Evolutionary conservation across 2,329 filamentous ascomycete genomes (phyloP).

Genomic region (Zelopaecilomyces penicillatus): DNA sequence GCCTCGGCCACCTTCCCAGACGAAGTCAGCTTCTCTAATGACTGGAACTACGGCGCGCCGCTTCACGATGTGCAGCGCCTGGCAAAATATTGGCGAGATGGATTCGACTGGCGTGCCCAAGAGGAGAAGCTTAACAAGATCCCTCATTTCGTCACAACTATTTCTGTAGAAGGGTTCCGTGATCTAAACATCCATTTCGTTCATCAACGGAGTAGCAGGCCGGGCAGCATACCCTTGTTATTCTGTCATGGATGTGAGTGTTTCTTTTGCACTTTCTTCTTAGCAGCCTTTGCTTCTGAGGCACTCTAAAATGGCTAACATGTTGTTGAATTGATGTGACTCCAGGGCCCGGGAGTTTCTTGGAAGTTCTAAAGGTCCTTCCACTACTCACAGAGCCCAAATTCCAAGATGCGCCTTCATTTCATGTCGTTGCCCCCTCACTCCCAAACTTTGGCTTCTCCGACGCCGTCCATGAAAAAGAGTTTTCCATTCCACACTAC

Average conservation of each 20-base stretch:
- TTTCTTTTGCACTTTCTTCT: slow-evolving; percentile 22
- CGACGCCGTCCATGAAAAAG: slow-evolving; percentile 19
- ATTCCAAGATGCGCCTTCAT: slow-evolving; percentile 26
- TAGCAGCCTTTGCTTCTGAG: too few relatives aligned
- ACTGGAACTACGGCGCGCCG: slow-evolving; percentile 24
- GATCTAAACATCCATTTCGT: slow-evolving; percentile 56
- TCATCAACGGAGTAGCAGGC: slow-evolving; percentile 42
- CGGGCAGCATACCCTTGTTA: slow-evolving; percentile 53
- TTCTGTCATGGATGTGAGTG: slow-evolving; percentile 56
- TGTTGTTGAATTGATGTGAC: too few relatives aligned
- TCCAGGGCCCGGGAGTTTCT: slow-evolving; percentile 56
- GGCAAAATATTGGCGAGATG: slow-evolving; percentile 27
- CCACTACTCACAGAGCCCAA: slow-evolving; percentile 31
- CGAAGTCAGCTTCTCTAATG: slow-evolving; percentile 24
- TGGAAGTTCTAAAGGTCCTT: slow-evolving; percentile 58
- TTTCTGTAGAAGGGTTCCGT: slow-evolving; percentile 50
- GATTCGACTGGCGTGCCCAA: slow-evolving; percentile 55
- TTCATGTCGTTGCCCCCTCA: slow-evolving; percentile 50
- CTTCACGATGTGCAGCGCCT: slow-evolving; percentile 27
- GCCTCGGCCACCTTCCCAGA: slow-evolving; percentile 20
- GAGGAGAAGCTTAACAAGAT: slow-evolving; percentile 52
- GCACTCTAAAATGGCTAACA: too few relatives aligned
- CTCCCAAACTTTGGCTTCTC: slow-evolving; percentile 44
- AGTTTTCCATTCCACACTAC: slow-evolving; percentile 26
- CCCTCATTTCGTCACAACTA: slow-evolving; percentile 45